Base-by-base conservation (phyloP, 345 rosid species). In the Punica granatum region DNA sequence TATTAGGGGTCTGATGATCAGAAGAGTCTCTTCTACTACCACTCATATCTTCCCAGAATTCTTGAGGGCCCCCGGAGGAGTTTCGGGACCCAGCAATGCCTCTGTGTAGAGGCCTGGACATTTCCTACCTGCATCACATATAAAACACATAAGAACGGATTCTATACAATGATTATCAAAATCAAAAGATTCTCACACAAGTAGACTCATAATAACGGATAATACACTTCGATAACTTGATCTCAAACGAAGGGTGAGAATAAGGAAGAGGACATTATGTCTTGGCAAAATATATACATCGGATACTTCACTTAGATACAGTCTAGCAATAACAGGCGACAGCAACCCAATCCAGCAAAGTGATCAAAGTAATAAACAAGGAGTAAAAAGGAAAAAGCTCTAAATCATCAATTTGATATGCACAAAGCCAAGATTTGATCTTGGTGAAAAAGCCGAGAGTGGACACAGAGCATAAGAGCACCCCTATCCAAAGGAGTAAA, bases 11-110 rank as follows among this genome's bases (percentile, higher is more conserved):
- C 61, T 26, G 75, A 70, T 74, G 83, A 65, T 79, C 87, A 43
- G 86, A 69, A 63, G 97, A 76, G 67, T 85, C 87, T 58, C 74
- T 81, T 78, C 80, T 81, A 44, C 78, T 78, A 73, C 72, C 77
- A 69, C 34, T 56, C 32, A 53, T n/a, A 36, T 88, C 89, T 51
- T 83, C 93, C 77, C 80, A 73, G 26, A 84, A 75, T 75, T 84
- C 90, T 46, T 86, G 77, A 75, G 70, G 79, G 68, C 82, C 74
- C 49, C 85, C 92, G 3, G 92, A 86, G 80, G 46, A 26, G 19
- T 4, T 26, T 0, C 66, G 66, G 46, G 66, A 37, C 48, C 66
- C 66, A 25, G 46, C 21, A 28, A 39, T 63, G 43, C 48, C 48
- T 39, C 66, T 37, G 15, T 63, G 49, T 23, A 63, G 49, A 63